These are phyloP conservation scores for Berkeleyomyces rouxiae DNA, from an alignment of 2,329 filamentous ascomycete genomes.

Conservation along the genomic window DNA sequence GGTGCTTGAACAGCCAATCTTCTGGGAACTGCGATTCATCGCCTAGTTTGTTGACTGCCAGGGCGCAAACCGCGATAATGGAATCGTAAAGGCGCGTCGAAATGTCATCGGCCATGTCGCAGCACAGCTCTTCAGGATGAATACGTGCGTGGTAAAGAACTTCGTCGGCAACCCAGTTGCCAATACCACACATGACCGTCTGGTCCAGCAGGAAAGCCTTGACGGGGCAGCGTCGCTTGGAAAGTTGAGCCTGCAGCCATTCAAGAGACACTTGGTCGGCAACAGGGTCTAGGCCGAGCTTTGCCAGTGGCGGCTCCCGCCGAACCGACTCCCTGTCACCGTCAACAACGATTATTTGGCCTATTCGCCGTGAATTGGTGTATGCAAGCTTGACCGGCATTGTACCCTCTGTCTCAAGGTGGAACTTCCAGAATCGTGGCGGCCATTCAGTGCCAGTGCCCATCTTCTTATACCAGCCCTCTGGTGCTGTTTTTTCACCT, in stretches of 20 bases:
- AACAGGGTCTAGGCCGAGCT: conserved; percentile 89
- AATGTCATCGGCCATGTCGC: conserved; percentile 59
- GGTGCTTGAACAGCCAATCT: conserved; percentile 74
- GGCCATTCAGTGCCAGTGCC: conserved; percentile 57
- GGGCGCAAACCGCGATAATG: conserved; percentile 63
- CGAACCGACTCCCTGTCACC: conserved; percentile 63
- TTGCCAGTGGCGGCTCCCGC: conserved; percentile 58
- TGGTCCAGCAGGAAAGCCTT: conserved; percentile 85
- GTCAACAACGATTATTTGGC: conserved; percentile 65
- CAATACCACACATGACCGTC: conserved; percentile 74
- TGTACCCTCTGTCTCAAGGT: conserved; percentile 45
- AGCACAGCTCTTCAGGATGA: conserved; percentile 85
- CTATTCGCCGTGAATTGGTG: conserved; percentile 66
- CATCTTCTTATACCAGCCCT: conserved; percentile 62
- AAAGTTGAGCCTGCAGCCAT: conserved; percentile 57
- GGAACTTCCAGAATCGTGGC: conserved; percentile 78
- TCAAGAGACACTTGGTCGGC: conserved; percentile 60
- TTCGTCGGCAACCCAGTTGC: conserved; percentile 96
- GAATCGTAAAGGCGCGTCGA: conserved; percentile 54
- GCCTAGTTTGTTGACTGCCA: conserved; percentile 59
- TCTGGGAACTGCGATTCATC: conserved; percentile 73
- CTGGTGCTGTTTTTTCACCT: conserved; percentile 60
- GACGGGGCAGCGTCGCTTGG: conserved; percentile 63
- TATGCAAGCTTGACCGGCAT: conserved; percentile 53
- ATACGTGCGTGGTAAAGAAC: conserved; percentile 76